Evolutionary conservation across 768 basidiomycete species (phyloP), one percentile per base, ranked within the genome.

Genomic region (Podaxis carcinomalis): DNA sequence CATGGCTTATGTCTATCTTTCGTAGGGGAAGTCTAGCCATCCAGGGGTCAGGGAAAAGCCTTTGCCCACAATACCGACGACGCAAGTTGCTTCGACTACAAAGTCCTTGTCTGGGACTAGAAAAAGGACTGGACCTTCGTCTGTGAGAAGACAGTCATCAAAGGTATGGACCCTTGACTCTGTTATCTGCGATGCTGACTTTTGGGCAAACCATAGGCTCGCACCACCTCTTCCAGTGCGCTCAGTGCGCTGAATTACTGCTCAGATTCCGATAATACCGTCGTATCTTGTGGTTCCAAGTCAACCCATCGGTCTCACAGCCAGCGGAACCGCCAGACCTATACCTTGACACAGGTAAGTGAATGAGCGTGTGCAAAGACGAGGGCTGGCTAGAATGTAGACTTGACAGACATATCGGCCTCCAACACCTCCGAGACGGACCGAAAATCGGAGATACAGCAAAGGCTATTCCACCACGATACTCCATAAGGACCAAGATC

Each of bases 371-470:
- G 16, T 47, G 7, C 5, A 42, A 2, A 42, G 39, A 32, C 28
- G 23, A 35, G 23, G 44, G 21, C 21, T 32, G 25, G 37, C 7
- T 46, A 14, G 13, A 21, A 16, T 44, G 6, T 63, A 55, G 59
- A 50, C 44, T 42, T 32, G 25, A 23, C 44, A 59, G 84, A 70
- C 75, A 36, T 85, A 83, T 68, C 78, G 84, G n/a, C 83, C 84
- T 47, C 84, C 84, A 4, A 85, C 84, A 1, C 84, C 84, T 2
- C 84, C 84, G 27, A 70, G 83, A 25, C 77, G 75, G 19, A 69
- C 72, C 32, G 72, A 73, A 49, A 75, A 74, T 65, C 75, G 73
- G 67, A 72, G 68, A 32, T 72, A 61, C 36, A 61, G 59, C 46
- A 54, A 32, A 37, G 59, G 65, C 14, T 61, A 63, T 13, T 36